Percentiles rank a stretch among this genome's conserved stretches.
These are phyloP conservation scores for Bauhinia variegata DNA, from an alignment of 306 rosid genomes.

Conservation along the genomic window DNA sequence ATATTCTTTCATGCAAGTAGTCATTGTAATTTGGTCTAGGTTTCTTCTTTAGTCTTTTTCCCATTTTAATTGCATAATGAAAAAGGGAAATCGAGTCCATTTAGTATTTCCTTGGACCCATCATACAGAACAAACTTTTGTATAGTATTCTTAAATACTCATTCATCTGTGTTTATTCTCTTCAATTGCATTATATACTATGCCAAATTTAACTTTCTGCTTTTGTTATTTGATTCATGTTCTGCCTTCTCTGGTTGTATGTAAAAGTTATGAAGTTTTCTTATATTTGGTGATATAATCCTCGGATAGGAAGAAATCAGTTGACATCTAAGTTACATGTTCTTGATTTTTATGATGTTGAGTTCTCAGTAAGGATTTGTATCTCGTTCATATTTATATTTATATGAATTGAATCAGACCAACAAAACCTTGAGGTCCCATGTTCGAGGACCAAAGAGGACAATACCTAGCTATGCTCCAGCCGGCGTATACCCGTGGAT, in stretches of 20 bases:
- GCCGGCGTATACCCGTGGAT: too few relatives aligned
- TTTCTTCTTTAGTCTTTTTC: not conserved
- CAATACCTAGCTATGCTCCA: too few relatives aligned
- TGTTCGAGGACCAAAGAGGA: too few relatives aligned
- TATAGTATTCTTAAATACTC: not conserved
- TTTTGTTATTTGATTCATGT: not conserved
- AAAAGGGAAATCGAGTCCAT: conserved; percentile 11
- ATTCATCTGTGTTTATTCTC: conserved; percentile 8
- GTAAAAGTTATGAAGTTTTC: not conserved
- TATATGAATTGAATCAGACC: too few relatives aligned
- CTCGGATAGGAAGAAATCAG: conserved; percentile 12
- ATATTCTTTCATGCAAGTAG: not conserved
- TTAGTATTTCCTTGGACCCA: conserved; percentile 21
- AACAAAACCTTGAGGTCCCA: too few relatives aligned
- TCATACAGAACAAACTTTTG: not conserved
- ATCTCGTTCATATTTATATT: conserved; percentile 4
- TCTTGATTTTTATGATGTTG: too few relatives aligned
- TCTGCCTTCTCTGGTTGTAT: conserved; percentile 18
- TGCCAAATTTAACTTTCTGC: conserved; percentile 13
- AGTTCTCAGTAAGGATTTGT: not conserved
- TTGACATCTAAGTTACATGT: too few relatives aligned
- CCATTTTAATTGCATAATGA: too few relatives aligned
- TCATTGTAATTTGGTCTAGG: not conserved
- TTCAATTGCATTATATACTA: not conserved
- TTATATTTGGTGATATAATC: conserved; percentile 12